Evolutionary conservation across 208 protist species (phyloP).

Genomic region (Trypanosomatidae sp.): DNA sequence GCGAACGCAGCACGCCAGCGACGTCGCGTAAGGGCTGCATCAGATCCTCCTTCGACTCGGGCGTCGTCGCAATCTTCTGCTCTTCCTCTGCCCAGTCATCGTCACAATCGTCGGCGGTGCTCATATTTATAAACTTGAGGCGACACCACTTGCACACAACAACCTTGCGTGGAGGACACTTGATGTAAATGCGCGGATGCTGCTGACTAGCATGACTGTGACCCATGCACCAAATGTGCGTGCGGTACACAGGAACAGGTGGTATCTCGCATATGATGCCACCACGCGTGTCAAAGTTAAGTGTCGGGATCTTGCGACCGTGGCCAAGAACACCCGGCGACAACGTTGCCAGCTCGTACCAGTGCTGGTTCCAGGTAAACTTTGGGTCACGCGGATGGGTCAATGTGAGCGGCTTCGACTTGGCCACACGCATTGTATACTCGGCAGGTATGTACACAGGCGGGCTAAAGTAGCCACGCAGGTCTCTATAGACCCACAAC

Average conservation of each 20-base stretch:
- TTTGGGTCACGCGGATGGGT: conserved; percentile 81
- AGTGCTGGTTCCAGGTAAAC: conserved; percentile 71
- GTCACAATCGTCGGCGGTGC: conserved; percentile 75
- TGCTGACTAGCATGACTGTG: conserved; percentile 71
- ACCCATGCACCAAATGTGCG: conserved; percentile 82
- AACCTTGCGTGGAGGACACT: conserved; percentile 60
- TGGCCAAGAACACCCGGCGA: conserved; percentile 61
- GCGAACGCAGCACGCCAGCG: conserved; percentile 52
- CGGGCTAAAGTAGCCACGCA: conserved; percentile 72
- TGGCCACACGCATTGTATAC: conserved; percentile 74
- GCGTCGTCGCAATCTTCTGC: conserved; percentile 78
- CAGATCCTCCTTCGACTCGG: conserved; percentile 59
- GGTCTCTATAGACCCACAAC: conserved; percentile 59
- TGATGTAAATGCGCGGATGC: conserved; percentile 85
- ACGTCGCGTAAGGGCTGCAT: conserved; percentile 67
- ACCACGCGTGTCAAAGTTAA: conserved; percentile 68
- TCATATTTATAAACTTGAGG: conserved; percentile 86
- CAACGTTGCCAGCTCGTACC: conserved; percentile 51
- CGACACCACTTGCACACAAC: conserved; percentile 82
- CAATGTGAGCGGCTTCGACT: conserved; percentile 65
- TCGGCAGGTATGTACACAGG: conserved; percentile 78
- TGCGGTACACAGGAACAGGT: conserved; percentile 72
- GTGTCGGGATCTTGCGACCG: conserved; percentile 63
- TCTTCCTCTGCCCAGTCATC: conserved; percentile 82
- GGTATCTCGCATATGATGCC: conserved; percentile 83